Evolutionary conservation across 1,284 basidiomycete genomes (phyloP), one percentile per base, ranked within the genome.

Genomic region (Melampsora americana): DNA sequence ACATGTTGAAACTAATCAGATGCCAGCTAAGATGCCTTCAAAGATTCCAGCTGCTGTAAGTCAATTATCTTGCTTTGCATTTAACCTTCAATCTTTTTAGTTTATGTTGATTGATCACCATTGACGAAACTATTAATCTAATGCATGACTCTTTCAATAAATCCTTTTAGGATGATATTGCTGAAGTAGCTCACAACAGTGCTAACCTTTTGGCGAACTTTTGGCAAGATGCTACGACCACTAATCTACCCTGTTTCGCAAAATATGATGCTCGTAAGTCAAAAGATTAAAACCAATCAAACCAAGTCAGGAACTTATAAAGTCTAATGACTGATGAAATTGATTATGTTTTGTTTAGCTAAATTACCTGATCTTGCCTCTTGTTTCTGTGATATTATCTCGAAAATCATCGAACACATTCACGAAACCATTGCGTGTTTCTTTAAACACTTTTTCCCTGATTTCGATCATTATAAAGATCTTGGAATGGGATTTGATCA

Each of bases 401-500:
- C 20, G n/a, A 9, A 4, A 1, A 23, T n/a, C 28, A 23, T 56
- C 20, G 4, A 56, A n/a, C 28, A 12, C 9, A 56, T 56, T 28
- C n/a, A 56, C 7, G 53, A n/a, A 5, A n/a, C 28, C n/a, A 56
- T 56, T 28, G n/a, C 53, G 3, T 6, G 12, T 0, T 6, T 56
- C 53, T 56, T 56, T 16, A 56, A 56, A 28, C 53, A 56, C 28
- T 56, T 56, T 23, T 56, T 56, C n/a, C 53, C 53, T 12, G 53
- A 56, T 23, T 56, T 56, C n/a, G 53, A 56, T 56, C n/a, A 56
- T 56, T 56, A 56, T 20, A 56, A 56, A n/a, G 53, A 56, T 56
- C n/a, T 56, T 28, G 53, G 53, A 56, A n/a, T 56, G n/a, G 53
- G 53, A 56, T 28, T 56, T 56, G 53, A 56, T n/a, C n/a, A 56